Evolutionary conservation across 495 filamentous ascomycete species (phyloP).

Genomic region (Parathielavia appendiculata): DNA sequence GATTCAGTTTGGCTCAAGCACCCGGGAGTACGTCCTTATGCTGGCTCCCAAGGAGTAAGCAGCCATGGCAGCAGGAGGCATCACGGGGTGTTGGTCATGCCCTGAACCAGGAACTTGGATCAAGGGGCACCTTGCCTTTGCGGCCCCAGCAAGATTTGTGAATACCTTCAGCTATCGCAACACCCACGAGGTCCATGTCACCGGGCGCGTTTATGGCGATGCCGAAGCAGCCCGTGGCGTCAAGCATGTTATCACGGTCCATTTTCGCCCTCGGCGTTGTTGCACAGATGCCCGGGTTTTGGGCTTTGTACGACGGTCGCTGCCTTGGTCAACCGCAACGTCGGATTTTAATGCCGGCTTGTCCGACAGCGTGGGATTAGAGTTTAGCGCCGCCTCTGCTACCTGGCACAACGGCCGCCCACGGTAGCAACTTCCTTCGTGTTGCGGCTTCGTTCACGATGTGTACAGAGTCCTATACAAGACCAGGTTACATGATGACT

Average conservation of each 20-base stretch:
- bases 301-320: constrained; percentile 2
- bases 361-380: neutral
- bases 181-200: neutral
- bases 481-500: too few relatives aligned
- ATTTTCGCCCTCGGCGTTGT: neutral
- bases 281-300: neutral
- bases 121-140: neutral
- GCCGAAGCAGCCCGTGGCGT: constrained; percentile 11
- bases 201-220: neutral
- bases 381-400: neutral
- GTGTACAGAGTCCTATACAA: neutral
- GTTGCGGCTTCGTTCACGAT: neutral
- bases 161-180: neutral
- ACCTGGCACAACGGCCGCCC: neutral
- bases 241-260: neutral
- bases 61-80: neutral
- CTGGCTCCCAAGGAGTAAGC: constrained; percentile 47
- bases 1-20: constrained; percentile 78
- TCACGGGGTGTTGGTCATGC: neutral
- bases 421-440: neutral
- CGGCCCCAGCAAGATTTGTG: neutral
- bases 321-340: neutral
- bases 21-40: constrained; percentile 83
- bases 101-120: neutral
- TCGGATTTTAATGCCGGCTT: neutral